Percentiles rank a stretch among this genome's conserved stretches.
phyloP scores from a whole-genome alignment of 2,329 filamentous ascomycete species.

The Fusarium udum region DNA sequence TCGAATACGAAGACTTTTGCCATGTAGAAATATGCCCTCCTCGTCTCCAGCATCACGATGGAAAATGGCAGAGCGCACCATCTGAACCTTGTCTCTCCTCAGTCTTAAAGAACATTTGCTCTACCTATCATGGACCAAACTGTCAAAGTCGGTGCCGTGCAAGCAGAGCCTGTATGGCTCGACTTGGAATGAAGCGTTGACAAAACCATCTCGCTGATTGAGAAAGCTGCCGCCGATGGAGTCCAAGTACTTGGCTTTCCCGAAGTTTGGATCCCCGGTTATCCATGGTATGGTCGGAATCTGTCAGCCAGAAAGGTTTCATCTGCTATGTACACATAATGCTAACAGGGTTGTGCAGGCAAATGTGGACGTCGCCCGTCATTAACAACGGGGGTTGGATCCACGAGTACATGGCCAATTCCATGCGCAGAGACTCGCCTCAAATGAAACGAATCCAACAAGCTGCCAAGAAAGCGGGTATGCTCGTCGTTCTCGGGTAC shows the following conservation, averaged over 20 bases:
- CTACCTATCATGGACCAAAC: not conserved
- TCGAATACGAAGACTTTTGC: too few relatives aligned
- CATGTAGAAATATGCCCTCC: not conserved
- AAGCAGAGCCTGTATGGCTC: not conserved
- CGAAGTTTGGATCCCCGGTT: slow-evolving; percentile 1
- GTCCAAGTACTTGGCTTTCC: not conserved
- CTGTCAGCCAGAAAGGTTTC: not conserved
- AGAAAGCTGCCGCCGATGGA: not conserved
- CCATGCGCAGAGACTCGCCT: not conserved
- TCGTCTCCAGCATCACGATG: not conserved
- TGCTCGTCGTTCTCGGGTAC: not conserved
- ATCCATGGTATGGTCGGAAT: not conserved
- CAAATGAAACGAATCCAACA: not conserved
- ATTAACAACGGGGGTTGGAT: not conserved
- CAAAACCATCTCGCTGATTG: not conserved
- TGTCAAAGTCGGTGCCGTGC: not conserved
- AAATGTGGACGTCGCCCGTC: not conserved
- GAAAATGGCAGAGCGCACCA: not conserved
- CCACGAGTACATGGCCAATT: slow-evolving; percentile 1
- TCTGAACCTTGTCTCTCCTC: not conserved
- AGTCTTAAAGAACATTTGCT: not conserved
- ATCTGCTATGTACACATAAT: accelerated
- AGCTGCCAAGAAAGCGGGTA: not conserved
- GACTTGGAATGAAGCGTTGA: not conserved
- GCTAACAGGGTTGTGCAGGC: not conserved